Evolutionary conservation across 2,329 filamentous ascomycete genomes (phyloP).

Genomic region (Pyrenophora tritici-repentis): DNA sequence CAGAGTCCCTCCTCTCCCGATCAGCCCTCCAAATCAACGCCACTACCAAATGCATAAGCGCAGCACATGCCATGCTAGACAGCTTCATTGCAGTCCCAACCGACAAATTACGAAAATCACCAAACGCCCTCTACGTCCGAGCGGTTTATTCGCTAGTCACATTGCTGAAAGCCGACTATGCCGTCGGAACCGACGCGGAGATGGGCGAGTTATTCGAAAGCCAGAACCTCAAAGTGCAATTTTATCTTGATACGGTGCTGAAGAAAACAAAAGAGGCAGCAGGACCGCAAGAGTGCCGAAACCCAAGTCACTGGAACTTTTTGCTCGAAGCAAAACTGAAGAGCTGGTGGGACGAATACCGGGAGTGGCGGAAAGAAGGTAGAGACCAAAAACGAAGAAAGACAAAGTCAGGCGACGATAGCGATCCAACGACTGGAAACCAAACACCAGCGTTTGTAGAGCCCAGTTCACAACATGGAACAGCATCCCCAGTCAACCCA

Average conservation of each 20-base stretch:
- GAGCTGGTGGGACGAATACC: constrained; percentile 40
- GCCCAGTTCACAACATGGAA: background rate
- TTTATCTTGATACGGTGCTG: constrained; percentile 35
- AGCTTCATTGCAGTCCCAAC: constrained; percentile 30
- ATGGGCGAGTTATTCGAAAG: constrained; percentile 42
- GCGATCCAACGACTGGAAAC: background rate
- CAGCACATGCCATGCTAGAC: constrained; percentile 41
- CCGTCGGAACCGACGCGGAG: constrained; percentile 39
- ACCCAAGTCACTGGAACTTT: constrained; percentile 41
- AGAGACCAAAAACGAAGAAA: constrained; percentile 33
- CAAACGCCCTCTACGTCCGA: constrained; percentile 40
- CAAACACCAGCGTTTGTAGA: constrained; percentile 15
- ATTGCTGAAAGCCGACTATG: constrained; percentile 44
- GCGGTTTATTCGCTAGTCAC: constrained; percentile 40
- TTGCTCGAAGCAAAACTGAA: constrained; percentile 39
- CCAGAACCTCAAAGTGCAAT: constrained; percentile 38
- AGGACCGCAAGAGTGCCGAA: constrained; percentile 38
- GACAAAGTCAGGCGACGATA: constrained; percentile 2
- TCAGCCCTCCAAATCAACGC: constrained; percentile 45
- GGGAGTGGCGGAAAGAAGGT: constrained; percentile 34
- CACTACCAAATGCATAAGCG: constrained; percentile 41
- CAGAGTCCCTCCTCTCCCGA: constrained; percentile 39
- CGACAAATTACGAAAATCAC: constrained; percentile 29
- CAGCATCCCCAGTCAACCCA: background rate
- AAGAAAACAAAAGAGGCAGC: constrained; percentile 30